Conservation (phyloP, 164 flowering plant species). For the Chimonanthus praecox region DNA sequence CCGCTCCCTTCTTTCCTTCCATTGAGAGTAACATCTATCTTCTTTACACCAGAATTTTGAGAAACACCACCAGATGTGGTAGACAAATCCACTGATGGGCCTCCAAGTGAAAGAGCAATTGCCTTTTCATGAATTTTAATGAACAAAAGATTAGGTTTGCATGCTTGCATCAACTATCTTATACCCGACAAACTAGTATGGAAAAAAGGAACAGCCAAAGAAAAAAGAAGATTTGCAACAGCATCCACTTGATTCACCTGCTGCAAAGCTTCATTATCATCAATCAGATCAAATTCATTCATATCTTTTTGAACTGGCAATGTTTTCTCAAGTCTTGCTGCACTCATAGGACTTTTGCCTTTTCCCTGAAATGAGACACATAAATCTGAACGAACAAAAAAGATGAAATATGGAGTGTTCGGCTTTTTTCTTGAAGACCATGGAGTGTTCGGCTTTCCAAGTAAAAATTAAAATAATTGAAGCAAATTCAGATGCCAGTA, state of each 20-base stretch:
- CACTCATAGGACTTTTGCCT: slow-evolving; percentile 16
- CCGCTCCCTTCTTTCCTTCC: slow-evolving; percentile 21
- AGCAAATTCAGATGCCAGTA: neutral
- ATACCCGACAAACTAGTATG: neutral
- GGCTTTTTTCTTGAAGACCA: too few relatives aligned
- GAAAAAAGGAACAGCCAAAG: neutral
- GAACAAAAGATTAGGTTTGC: neutral
- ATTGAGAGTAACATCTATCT: slow-evolving; percentile 6
- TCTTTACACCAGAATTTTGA: slow-evolving; percentile 10
- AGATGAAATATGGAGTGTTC: neutral
- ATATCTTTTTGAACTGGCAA: slow-evolving; percentile 19
- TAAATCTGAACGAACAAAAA: neutral
- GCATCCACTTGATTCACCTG: slow-evolving; percentile 34
- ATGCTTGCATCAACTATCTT: neutral
- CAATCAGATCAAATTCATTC: slow-evolving; percentile 29
- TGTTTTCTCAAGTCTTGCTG: slow-evolving; percentile 29
- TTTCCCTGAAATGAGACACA: slow-evolving; percentile 31
- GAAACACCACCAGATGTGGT: slow-evolving; percentile 8
- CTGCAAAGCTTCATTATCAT: slow-evolving; percentile 58
- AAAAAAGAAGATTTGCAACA: neutral
- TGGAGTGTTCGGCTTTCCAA: neutral
- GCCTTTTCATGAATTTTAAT: slow-evolving; percentile 44
- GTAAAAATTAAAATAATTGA: neutral
- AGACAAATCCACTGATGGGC: slow-evolving; percentile 26
- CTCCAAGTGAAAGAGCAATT: slow-evolving; percentile 72